Percentiles rank a stretch among this genome's conserved stretches.
Evolutionary conservation across 352 stramenopile species (phyloP).

Genomic region (Pythium dissimile): DNA sequence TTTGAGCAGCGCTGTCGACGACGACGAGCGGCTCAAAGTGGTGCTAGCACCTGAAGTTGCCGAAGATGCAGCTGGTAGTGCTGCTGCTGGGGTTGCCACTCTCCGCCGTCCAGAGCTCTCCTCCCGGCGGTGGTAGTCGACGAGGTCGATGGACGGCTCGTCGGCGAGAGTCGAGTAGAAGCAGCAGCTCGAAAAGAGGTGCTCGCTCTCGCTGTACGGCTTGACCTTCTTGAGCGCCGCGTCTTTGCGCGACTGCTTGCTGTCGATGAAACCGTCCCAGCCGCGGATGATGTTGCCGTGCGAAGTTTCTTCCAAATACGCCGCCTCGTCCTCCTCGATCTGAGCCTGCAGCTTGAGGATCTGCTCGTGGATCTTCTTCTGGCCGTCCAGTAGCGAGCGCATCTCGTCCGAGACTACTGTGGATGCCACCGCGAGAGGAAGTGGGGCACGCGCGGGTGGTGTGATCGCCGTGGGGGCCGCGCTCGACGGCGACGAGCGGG

Average conservation of each 20-base stretch:
- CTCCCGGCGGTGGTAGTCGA: conserved; percentile 38
- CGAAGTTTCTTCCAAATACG: conserved; percentile 79
- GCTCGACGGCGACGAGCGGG: not conserved
- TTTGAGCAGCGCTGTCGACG: conserved; percentile 3
- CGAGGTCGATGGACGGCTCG: conserved; percentile 52
- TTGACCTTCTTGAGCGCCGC: conserved; percentile 72
- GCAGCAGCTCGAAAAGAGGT: conserved; percentile 78
- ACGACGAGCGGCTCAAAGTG: not conserved
- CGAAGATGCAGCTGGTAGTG: not conserved
- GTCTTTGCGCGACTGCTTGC: conserved; percentile 75
- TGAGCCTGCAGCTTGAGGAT: conserved; percentile 65
- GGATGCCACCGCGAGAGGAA: conserved; percentile 15
- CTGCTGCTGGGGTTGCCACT: not conserved
- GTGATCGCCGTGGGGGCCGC: not conserved
- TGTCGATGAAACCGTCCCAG: conserved; percentile 86
- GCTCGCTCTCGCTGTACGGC: conserved; percentile 72
- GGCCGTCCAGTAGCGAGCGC: conserved; percentile 60
- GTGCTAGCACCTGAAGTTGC: not conserved
- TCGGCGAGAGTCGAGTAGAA: conserved; percentile 50
- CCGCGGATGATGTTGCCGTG: conserved; percentile 87
- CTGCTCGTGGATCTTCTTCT: conserved; percentile 68
- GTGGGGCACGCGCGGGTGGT: no score
- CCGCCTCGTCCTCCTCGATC: conserved; percentile 75
- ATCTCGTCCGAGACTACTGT: conserved; percentile 59
- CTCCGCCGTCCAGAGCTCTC: conserved; percentile 12